Evolutionary conservation across 2,329 filamentous ascomycete species (phyloP).

Genomic region (Colletotrichum brevisporum): DNA sequence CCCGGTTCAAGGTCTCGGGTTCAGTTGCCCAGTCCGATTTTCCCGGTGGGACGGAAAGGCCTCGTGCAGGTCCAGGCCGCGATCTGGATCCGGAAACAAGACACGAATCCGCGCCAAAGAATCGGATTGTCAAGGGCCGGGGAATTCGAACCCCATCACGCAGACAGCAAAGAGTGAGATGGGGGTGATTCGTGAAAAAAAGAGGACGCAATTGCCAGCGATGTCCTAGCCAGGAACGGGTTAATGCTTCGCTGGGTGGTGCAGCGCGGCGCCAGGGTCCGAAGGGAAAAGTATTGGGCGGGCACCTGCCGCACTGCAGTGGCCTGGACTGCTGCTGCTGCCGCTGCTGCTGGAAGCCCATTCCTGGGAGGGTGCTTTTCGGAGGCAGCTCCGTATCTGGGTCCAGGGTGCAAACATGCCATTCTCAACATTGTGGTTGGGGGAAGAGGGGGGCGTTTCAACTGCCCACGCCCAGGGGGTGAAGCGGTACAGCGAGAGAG

Average conservation of each 20-base stretch:
- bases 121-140: constrained; percentile 11
- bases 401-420: constrained; percentile 32
- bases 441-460: constrained; percentile 19
- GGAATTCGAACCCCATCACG: background rate
- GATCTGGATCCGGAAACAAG: constrained; percentile 15
- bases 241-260: constrained; percentile 11
- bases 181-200: background rate
- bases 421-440: constrained; percentile 35
- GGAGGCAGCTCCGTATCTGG: constrained; percentile 37
- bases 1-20: background rate
- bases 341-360: background rate
- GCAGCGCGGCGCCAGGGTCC: constrained; percentile 25
- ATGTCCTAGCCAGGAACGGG: constrained; percentile 22
- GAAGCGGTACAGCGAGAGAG: background rate
- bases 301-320: background rate
- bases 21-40: background rate
- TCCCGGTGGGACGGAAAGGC: background rate
- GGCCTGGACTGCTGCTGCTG: background rate
- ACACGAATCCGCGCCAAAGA: constrained; percentile 13
- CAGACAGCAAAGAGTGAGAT: background rate
- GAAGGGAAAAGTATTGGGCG: constrained; percentile 9
- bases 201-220: constrained; percentile 2
- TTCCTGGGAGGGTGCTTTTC: constrained; percentile 15
- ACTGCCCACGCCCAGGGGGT: constrained; percentile 24
- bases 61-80: constrained; percentile 10